Evolutionary conservation across 2,329 filamentous ascomycete genomes (phyloP).

Genomic region (Metarhizium humberi): DNA sequence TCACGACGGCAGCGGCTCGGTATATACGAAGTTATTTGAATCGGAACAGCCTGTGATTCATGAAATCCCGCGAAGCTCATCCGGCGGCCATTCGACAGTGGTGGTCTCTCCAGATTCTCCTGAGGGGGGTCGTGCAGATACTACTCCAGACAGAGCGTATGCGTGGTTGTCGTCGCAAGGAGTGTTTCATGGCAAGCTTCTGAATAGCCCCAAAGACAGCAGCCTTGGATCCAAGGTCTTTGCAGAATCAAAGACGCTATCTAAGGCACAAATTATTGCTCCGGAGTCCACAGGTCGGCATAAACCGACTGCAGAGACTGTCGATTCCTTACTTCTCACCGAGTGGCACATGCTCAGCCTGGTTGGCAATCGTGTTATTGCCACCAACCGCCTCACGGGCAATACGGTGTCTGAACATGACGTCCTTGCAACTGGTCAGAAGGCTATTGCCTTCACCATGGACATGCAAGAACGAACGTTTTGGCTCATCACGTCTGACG

Average conservation of each 20-base stretch:
- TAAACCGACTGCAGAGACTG: slow-evolving; percentile 58
- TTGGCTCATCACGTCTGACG: slow-evolving; percentile 86
- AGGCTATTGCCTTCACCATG: slow-evolving; percentile 72
- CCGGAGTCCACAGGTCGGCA: slow-evolving; percentile 56
- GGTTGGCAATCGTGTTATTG: slow-evolving; percentile 73
- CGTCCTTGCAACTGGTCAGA: slow-evolving; percentile 72
- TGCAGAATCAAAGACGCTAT: slow-evolving; percentile 67
- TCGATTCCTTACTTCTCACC: slow-evolving; percentile 74
- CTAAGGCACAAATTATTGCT: slow-evolving; percentile 62
- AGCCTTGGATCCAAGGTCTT: slow-evolving; percentile 67
- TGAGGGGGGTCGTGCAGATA: slow-evolving; percentile 46
- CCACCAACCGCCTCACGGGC: slow-evolving; percentile 79
- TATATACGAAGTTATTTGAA: slow-evolving; percentile 84
- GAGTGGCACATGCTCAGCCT: slow-evolving; percentile 89
- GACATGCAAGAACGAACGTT: slow-evolving; percentile 94
- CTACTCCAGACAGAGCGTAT: slow-evolving; percentile 63
- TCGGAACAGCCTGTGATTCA: slow-evolving; percentile 70
- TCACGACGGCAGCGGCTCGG: slow-evolving; percentile 72
- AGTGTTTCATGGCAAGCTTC: slow-evolving; percentile 75
- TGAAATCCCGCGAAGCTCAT: slow-evolving; percentile 52
- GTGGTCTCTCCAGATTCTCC: slow-evolving; percentile 67
- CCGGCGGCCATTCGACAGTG: slow-evolving; percentile 52
- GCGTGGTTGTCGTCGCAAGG: slow-evolving; percentile 88
- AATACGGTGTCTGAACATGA: slow-evolving; percentile 80
- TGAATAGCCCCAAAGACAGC: slow-evolving; percentile 48